A percentile compares a stretch with the other conserved stretches of the same genome.
Conservation (phyloP, 2,329 filamentous ascomycete genomes). For the Aspergillus tamarii region DNA sequence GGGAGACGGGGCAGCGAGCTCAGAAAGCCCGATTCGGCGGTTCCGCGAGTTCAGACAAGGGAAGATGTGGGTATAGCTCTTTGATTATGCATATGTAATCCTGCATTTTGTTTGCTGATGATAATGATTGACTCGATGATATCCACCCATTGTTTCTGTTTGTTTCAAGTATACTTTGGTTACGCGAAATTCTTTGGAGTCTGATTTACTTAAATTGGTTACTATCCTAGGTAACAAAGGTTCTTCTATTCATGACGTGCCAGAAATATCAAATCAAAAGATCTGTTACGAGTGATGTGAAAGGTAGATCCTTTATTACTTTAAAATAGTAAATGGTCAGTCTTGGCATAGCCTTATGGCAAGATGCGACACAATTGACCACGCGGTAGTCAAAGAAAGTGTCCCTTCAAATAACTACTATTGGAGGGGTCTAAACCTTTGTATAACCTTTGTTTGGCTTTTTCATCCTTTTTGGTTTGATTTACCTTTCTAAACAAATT, state of each 20-base stretch:
- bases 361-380: not conserved
- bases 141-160: not conserved
- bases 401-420: not conserved
- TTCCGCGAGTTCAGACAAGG: conserved; percentile 8
- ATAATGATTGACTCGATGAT: not conserved
- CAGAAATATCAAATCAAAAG: not conserved
- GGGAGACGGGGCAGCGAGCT: not conserved
- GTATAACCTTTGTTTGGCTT: not conserved
- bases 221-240: not conserved
- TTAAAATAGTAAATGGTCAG: not conserved
- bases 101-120: not conserved
- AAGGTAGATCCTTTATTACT: not conserved
- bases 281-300: not conserved
- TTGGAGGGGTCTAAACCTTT: not conserved
- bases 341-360: not conserved
- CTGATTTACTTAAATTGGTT: not conserved
- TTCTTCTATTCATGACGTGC: not conserved
- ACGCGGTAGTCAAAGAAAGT: not conserved
- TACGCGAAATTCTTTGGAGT: not conserved
- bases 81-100: not conserved
- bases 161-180: not conserved
- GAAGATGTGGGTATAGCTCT: not conserved
- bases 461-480: not conserved
- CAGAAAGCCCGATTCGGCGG: conserved; percentile 1
- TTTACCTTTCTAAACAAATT: not conserved